Evolutionary conservation across 2,329 filamentous ascomycete species (phyloP).

Genomic region (Sporothrix humicola): DNA sequence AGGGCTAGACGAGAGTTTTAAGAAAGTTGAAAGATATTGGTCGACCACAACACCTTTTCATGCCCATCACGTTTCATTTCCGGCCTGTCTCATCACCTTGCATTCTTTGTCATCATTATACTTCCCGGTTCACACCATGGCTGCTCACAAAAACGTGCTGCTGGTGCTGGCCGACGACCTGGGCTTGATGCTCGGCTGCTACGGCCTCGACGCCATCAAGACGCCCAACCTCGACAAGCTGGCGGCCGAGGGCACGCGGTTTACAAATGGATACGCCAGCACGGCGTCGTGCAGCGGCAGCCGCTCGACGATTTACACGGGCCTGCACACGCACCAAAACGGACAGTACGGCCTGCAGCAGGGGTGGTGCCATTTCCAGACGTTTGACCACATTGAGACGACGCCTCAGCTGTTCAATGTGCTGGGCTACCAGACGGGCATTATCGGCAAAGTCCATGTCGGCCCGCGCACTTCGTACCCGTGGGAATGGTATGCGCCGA

Average conservation of each 20-base stretch:
- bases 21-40: not conserved
- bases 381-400: slow-evolving; percentile 52
- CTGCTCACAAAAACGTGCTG: slow-evolving; percentile 34
- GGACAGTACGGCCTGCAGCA: slow-evolving; percentile 54
- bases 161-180: slow-evolving; percentile 36
- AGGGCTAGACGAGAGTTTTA: not conserved
- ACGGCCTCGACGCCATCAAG: slow-evolving; percentile 37
- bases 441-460: slow-evolving; percentile 57
- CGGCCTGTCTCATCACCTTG: not conserved
- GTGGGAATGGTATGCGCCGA: slow-evolving; percentile 51
- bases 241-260: slow-evolving; percentile 46
- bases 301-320: slow-evolving; percentile 55
- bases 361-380: slow-evolving; percentile 51
- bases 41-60: not conserved
- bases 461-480: slow-evolving; percentile 50
- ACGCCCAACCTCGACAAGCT: slow-evolving; percentile 52
- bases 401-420: slow-evolving; percentile 48
- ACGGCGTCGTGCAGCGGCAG: slow-evolving; percentile 57
- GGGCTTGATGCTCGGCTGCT: slow-evolving; percentile 35
- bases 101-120: not conserved
- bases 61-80: no score
- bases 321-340: slow-evolving; percentile 56
- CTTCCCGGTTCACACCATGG: not conserved
- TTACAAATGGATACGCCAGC: slow-evolving; percentile 51
- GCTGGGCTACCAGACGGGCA: slow-evolving; percentile 52